phyloP scores from a whole-genome alignment of 192 early-diverging fungal species.

The Coemansia sp. region DNA sequence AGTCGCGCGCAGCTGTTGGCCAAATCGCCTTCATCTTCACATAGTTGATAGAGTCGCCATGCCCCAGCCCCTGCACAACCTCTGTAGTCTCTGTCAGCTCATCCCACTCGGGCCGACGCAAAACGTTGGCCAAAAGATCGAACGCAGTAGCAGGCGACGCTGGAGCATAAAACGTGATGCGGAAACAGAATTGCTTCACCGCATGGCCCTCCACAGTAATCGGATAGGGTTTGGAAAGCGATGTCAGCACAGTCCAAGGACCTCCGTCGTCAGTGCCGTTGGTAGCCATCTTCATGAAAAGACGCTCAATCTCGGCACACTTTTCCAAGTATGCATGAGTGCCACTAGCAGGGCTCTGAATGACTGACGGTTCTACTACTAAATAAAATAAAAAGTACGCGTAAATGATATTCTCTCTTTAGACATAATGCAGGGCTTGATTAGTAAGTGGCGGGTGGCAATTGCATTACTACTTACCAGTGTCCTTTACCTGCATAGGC shows the following conservation, averaged over 20 bases:
- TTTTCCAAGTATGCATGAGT: slow-evolving; percentile 28
- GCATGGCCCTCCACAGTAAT: slow-evolving; percentile 44
- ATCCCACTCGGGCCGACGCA: slow-evolving; percentile 55
- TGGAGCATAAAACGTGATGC: slow-evolving; percentile 41
- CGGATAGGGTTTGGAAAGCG: slow-evolving; percentile 32
- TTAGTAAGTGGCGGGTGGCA: slow-evolving; percentile 1
- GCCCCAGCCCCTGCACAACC: slow-evolving; percentile 39
- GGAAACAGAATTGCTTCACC: slow-evolving; percentile 49
- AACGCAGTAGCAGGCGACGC: slow-evolving; percentile 40
- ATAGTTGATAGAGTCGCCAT: slow-evolving; percentile 47
- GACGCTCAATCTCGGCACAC: slow-evolving; percentile 36
- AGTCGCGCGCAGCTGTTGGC: slow-evolving; percentile 56
- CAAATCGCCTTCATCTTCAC: slow-evolving; percentile 53
- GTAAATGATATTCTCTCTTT: neutral
- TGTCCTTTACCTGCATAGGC: neutral
- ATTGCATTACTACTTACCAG: slow-evolving; percentile 2
- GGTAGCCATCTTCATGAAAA: slow-evolving; percentile 28
- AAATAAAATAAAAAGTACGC: neutral
- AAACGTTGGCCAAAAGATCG: slow-evolving; percentile 48
- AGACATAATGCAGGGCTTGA: slow-evolving; percentile 5
- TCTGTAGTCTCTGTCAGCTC: slow-evolving; percentile 42
- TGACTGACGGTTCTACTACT: neutral
- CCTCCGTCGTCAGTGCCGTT: neutral
- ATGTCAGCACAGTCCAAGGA: slow-evolving; percentile 31
- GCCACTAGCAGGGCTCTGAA: neutral